Evolutionary conservation across 306 rosid genomes (phyloP), one percentile per base, ranked within the genome.

Genomic region (Cajanus cajan): DNA sequence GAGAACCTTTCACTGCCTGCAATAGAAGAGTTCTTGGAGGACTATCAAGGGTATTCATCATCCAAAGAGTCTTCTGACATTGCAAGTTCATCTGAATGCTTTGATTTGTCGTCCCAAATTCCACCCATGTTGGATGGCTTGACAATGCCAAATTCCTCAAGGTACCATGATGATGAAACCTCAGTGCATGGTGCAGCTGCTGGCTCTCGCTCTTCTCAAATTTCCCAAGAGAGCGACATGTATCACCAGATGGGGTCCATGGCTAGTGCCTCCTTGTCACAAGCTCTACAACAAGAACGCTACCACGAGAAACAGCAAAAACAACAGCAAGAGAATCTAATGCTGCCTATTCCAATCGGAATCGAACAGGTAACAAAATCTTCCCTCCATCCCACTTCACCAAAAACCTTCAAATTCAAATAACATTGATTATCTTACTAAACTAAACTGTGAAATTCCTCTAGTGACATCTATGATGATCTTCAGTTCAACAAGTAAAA

Each of bases 1-100:
- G 90, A 94, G 19, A 84, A 77, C 55, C 82, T 82, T 63, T 80
- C 95, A 8, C 77, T 92, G 12, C 92, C 89, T 1, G 86, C 85
- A 0, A 86, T 94, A 6, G 97, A 90, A 28, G 96, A 94, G 67
- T 89, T 94, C 54, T 81, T 94, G 72, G 92, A 90, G 25, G 91
- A 90, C 11, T 94, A 81, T 71, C 89, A 87, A 34, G 81, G 81
- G 0, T 83, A 62, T 72, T 13, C 84, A 1, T 55, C 84, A 40
- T 61, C 80, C 34, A 82, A 68, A 48, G 65, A 82, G 34, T 68
- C 71, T 58, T 62, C 65, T 40, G 78, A 76, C 9, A 76, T 82
- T 22, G 82, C 77, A 68, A 76, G 33, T 5, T 86, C 89, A 0
- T 85, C 86, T 19, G 84, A 82, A 8, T 85, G 83, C 63, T 89